Evolutionary conservation across 2,329 filamentous ascomycete genomes (phyloP).

Genomic region (Diplocarpon mali): DNA sequence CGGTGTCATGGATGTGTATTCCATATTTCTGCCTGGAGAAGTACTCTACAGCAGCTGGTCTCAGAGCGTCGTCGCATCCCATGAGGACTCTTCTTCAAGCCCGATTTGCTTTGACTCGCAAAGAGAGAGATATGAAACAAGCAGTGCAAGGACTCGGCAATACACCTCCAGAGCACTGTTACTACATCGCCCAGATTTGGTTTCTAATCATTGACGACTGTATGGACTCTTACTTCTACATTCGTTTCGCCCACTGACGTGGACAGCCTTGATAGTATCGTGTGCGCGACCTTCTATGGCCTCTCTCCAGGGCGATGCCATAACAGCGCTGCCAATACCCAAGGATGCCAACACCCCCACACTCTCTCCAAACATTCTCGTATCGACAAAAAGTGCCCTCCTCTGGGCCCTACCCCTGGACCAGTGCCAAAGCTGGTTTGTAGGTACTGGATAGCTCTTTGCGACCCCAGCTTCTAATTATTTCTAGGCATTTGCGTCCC

Average conservation of each 20-base stretch:
- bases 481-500: conserved; percentile 29
- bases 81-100: conserved; percentile 34
- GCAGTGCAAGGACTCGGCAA: conserved; percentile 33
- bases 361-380: conserved; percentile 1
- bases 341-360: background rate
- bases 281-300: conserved; percentile 31
- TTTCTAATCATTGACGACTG: conserved; percentile 35
- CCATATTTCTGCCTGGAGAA: conserved; percentile 37
- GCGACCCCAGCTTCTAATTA: background rate
- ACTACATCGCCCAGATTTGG: conserved; percentile 39
- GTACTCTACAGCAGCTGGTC: conserved; percentile 29
- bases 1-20: conserved; percentile 22
- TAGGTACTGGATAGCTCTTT: conserved; percentile 22
- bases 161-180: conserved; percentile 31
- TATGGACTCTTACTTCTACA: conserved; percentile 18
- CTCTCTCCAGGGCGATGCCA: conserved; percentile 27
- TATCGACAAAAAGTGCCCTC: conserved; percentile 12
- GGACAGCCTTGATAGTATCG: conserved; percentile 30
- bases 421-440: conserved; percentile 36
- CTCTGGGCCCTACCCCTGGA: conserved; percentile 31
- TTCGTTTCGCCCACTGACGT: background rate
- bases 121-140: conserved; percentile 36
- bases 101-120: conserved; percentile 31
- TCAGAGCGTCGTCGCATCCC: conserved; percentile 30
- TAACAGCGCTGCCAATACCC: background rate